Conservation (phyloP, 2,329 filamentous ascomycete genomes). For the Exophiala oligosperma region DNA sequence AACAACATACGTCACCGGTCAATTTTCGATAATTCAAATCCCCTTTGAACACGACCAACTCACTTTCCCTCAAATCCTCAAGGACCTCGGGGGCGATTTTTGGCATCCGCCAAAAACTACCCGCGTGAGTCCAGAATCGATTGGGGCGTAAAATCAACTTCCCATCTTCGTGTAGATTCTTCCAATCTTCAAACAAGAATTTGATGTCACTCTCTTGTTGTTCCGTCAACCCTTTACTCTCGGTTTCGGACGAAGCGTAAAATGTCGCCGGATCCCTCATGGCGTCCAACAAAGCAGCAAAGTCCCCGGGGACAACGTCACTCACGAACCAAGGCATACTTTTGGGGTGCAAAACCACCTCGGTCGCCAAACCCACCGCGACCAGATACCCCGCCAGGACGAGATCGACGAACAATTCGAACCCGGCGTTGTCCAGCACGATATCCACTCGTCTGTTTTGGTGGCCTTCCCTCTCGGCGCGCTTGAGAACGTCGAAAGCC, state of each 20-base stretch:
- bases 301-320: constrained; percentile 86
- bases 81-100: constrained; percentile 65
- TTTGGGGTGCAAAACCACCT: constrained; percentile 88
- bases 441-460: constrained; percentile 68
- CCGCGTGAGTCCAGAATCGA: constrained; percentile 84
- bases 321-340: constrained; percentile 98
- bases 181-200: constrained; percentile 84
- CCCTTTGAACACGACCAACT: constrained; percentile 94
- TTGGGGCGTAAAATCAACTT: constrained; percentile 81
- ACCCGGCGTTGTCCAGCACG: constrained; percentile 94
- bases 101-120: constrained; percentile 87
- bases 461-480: constrained; percentile 59
- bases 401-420: constrained; percentile 94
- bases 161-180: constrained; percentile 74
- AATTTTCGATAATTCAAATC: constrained; percentile 96
- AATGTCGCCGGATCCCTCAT: constrained; percentile 76
- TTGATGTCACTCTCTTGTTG: constrained; percentile 64
- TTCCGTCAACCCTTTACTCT: constrained; percentile 60
- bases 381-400: constrained; percentile 89
- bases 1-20: constrained; percentile 72
- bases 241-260: constrained; percentile 70
- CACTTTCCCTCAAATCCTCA: constrained; percentile 76
- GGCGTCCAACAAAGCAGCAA: constrained; percentile 75
- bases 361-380: constrained; percentile 78
- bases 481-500: constrained; percentile 68